phyloP scores from a whole-genome alignment of 305 asterid genomes.

The Fraxinus albicans region DNA sequence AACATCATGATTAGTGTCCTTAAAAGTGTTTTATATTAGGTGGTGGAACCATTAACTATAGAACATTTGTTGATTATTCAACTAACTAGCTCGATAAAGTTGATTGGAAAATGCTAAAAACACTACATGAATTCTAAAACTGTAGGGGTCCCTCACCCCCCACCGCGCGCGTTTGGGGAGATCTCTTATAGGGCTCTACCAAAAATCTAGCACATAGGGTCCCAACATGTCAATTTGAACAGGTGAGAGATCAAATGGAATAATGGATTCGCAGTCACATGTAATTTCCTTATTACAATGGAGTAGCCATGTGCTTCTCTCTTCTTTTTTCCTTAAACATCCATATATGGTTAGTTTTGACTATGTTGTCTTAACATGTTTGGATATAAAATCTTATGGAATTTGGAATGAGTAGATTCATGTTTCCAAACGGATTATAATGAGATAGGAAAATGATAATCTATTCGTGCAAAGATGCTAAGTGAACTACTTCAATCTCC shows the following conservation, averaged over 20 bases:
- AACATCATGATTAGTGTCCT: conserved; percentile 61
- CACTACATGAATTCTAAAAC: conserved; percentile 15
- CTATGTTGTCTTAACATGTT: conserved; percentile 32
- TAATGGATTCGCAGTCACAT: conserved; percentile 23
- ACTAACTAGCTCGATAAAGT: conserved; percentile 34
- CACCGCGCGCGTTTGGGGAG: background rate
- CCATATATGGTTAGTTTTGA: conserved; percentile 21
- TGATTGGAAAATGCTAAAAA: conserved; percentile 43
- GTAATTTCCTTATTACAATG: conserved; percentile 35
- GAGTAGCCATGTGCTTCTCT: conserved; percentile 42
- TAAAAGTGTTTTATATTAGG: conserved; percentile 39
- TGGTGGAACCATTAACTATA: conserved; percentile 67
- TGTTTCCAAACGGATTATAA: conserved; percentile 26
- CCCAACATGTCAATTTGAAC: background rate
- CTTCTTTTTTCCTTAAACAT: conserved; percentile 21
- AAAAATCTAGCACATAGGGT: background rate
- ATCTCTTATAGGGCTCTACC: background rate
- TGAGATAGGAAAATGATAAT: background rate
- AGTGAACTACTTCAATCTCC: background rate
- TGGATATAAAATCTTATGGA: conserved; percentile 20
- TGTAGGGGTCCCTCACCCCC: background rate
- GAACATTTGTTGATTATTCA: conserved; percentile 50
- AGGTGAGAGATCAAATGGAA: conserved; percentile 18
- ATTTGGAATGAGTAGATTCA: conserved; percentile 36
- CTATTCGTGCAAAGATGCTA: background rate